Evolutionary conservation across 129 eudicot genomes (phyloP).

Genomic region (Mikania micrantha): DNA sequence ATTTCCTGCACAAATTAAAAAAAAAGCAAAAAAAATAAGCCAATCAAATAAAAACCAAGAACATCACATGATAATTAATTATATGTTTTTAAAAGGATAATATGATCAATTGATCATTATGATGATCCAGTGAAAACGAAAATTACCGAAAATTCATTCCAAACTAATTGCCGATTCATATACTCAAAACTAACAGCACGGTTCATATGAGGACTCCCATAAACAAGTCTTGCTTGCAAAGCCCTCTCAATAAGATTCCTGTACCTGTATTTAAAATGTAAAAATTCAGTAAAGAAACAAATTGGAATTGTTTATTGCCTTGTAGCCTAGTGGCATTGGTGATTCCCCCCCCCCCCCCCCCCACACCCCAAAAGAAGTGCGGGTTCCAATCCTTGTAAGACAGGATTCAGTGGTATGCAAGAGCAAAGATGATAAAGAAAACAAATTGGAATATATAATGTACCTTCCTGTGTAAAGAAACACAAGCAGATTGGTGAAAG

Average conservation of each 20-base stretch:
- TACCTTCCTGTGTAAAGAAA: conserved; percentile 96
- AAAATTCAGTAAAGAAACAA: neutral
- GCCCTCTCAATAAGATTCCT: conserved; percentile 88
- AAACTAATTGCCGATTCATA: conserved; percentile 97
- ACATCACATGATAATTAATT: too few species aligned
- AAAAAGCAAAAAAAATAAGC: neutral
- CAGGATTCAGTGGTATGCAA: too few species aligned
- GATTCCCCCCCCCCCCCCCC: too few species aligned
- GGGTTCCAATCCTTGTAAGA: too few species aligned
- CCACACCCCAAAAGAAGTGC: too few species aligned
- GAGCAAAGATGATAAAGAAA: too few species aligned
- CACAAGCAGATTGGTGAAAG: conserved; percentile 79
- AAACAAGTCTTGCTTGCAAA: conserved; percentile 86
- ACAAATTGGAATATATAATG: conserved; percentile 4
- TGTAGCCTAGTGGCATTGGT: too few species aligned
- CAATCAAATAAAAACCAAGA: neutral
- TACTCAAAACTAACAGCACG: conserved; percentile 98
- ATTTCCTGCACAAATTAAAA: conserved; percentile 65
- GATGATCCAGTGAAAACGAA: neutral
- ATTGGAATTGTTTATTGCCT: too few species aligned
- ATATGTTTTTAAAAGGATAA: neutral
- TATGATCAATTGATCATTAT: too few species aligned
- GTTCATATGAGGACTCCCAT: conserved; percentile 94
- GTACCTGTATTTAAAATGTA: conserved; percentile 49
- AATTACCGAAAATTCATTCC: conserved; percentile 98